These are phyloP conservation scores for Rhodosporidiobolus odoratus DNA, from an alignment of 768 basidiomycete species.

Conservation along the genomic window DNA sequence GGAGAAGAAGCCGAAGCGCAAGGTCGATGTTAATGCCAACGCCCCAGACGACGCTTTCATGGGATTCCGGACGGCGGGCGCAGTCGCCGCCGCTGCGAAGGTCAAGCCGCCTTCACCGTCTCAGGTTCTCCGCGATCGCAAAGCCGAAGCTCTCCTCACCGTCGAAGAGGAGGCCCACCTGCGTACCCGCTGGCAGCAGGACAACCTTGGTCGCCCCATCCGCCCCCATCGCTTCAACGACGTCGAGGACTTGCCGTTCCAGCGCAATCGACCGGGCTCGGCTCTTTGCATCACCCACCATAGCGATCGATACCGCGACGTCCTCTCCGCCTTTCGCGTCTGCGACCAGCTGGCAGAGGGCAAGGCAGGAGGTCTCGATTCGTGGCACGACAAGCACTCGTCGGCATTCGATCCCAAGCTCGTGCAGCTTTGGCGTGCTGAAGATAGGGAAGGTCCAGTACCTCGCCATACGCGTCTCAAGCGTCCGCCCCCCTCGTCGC, in stretches of 20 bases:
- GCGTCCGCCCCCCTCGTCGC: constrained; percentile 1
- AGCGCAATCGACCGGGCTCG: constrained; percentile 8
- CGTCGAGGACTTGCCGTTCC: constrained; percentile 26
- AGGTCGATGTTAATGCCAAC: constrained; percentile 57
- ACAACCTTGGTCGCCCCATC: background rate
- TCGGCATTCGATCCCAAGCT: constrained; percentile 27
- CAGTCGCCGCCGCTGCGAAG: constrained; percentile 52
- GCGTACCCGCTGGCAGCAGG: constrained; percentile 25
- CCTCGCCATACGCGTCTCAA: background rate
- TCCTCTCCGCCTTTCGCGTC: background rate
- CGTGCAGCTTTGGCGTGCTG: constrained; percentile 14
- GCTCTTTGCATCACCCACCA: constrained; percentile 25
- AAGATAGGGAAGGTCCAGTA: background rate
- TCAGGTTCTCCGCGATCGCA: constrained; percentile 28
- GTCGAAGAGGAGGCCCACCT: constrained; percentile 27
- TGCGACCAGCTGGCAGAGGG: constrained; percentile 17
- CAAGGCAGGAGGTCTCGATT: constrained; percentile 17
- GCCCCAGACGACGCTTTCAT: constrained; percentile 66
- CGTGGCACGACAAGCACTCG: constrained; percentile 31
- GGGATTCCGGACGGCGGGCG: constrained; percentile 66
- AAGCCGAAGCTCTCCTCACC: constrained; percentile 21
- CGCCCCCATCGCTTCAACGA: constrained; percentile 6
- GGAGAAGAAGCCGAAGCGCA: constrained; percentile 30
- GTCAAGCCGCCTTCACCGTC: constrained; percentile 18
- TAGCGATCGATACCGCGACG: constrained; percentile 15